Base-by-base conservation (phyloP, 345 rosid genomes). In the Anastatica hierochuntica region DNA sequence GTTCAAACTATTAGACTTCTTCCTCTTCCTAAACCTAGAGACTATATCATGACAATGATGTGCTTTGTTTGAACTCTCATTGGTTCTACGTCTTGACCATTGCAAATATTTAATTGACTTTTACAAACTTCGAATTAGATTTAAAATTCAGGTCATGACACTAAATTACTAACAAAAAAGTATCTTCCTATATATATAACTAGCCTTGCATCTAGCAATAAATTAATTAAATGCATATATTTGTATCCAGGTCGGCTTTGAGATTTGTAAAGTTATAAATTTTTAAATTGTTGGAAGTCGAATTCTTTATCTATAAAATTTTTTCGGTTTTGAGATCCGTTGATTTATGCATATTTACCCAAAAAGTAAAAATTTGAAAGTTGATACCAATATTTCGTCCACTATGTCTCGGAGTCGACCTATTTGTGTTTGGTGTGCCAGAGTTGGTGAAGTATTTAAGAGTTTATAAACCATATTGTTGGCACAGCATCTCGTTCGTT, bases 401-500 rank as follows among this genome's bases (percentile, higher is more conserved):
- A n/a, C n/a, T n/a, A n/a, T n/a, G n/a, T n/a, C n/a, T n/a, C n/a
- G n/a, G n/a, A n/a, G n/a, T n/a, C n/a, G n/a, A n/a, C n/a, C n/a
- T n/a, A 42, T 49, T 6, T 13, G 24, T 41, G 70, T 14, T 58
- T 51, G 55, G 55, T 52, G 65, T 31, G 13, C 42, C 35, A 58
- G 36, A 19, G 60, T 58, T 51, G 55, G 60, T 43, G 21, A 34
- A 23, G 58, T 29, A 52, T 40, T 36, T 5, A 59, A 42, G 44
- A 47, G 45, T 53, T 11, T 43, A 46, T 27, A n/a, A 38, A 19
- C 46, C 40, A 45, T 53, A 45, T 60, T 20, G 62, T 60, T 60
- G n/a, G n/a, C 61, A 59, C 30, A 66, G 49, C 29, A 18, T 41
- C 51, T 53, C 71, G 66, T 67, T 67, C 45, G 71, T 53, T 60